Base-by-base conservation (phyloP, 2,329 filamentous ascomycete species). In the Exophiala dermatitidis region DNA sequence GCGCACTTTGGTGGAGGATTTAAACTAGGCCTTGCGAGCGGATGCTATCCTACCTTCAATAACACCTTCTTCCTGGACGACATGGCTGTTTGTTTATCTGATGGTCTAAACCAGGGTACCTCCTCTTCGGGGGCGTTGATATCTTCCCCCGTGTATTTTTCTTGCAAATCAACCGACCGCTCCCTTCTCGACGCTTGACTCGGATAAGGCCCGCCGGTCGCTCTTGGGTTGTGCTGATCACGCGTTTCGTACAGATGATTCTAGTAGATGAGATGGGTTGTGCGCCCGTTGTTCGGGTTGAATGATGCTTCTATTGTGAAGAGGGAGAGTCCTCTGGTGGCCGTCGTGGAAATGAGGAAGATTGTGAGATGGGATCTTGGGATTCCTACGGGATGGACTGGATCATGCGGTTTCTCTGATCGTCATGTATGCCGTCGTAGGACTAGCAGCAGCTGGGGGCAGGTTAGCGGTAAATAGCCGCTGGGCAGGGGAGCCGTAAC, bases 21-120 rank as follows among this genome's bases (percentile, higher is more conserved):
- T 19, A 19, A 19, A 19, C 19, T 19, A 19, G 19, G 19, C 19
- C 19, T 19, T 19, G 19, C 19, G 19, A 19, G 19, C 19, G 19
- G 19, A 19, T 19, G 19, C 19, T 19, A 28, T 41, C 68, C 63
- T 77, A 91, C 88, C 85, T 93, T 93, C 70, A 93, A 77, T 62
- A 93, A 81, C 63, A 91, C 87, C 84, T 93, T 93, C 85, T 91
- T 93, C 71, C 85, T 80, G 66, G 85, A 85, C 69, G 86, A 78
- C 86, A 90, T 90, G 67, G 65, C 54, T 48, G 28, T 33, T 50
- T 19, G 19, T 19, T 19, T 19, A 19, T 19, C 19, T 19, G 19
- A 19, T 19, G 19, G 19, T 19, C 19, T 19, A 19, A 19, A 19
- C 19, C 19, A 19, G 19, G 19, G 19, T 19, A 19, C 19, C 19